These are phyloP conservation scores for Colletotrichum sp. DNA, from an alignment of 2,329 filamentous ascomycete genomes.

Conservation along the genomic window DNA sequence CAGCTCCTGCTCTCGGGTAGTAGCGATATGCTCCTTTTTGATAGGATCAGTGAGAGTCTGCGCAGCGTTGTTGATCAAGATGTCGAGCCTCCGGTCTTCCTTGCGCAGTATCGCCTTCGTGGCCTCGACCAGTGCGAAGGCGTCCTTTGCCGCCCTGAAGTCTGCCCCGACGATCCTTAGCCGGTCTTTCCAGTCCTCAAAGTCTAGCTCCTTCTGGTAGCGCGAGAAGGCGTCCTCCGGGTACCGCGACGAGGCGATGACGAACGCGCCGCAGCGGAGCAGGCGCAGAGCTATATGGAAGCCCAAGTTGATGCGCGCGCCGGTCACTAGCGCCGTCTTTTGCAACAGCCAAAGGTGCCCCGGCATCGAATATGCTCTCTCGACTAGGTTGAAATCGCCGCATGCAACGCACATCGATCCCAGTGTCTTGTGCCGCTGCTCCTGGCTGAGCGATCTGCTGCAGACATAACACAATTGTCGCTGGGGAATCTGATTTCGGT, in stretches of 20 bases:
- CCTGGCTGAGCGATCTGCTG: neutral
- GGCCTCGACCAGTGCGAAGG: neutral
- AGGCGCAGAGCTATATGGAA: slow-evolving; percentile 35
- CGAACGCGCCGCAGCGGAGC: slow-evolving; percentile 36
- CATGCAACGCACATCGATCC: slow-evolving; percentile 35
- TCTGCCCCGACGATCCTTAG: neutral
- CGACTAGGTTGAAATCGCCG: slow-evolving; percentile 37
- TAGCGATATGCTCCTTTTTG: slow-evolving; percentile 33
- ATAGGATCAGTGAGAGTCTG: slow-evolving; percentile 40
- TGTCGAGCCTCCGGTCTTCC: slow-evolving; percentile 26
- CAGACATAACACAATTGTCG: neutral
- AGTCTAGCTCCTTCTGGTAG: neutral
- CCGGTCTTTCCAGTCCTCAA: neutral
- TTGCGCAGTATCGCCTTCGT: slow-evolving; percentile 14
- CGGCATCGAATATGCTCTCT: slow-evolving; percentile 23
- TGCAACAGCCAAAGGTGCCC: no score
- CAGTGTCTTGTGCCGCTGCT: slow-evolving; percentile 22
- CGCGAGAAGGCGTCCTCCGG: neutral
- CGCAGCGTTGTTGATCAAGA: slow-evolving; percentile 43
- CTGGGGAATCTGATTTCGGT: neutral
- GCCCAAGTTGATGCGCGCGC: slow-evolving; percentile 32
- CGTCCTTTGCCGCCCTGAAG: neutral
- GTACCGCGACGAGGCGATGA: slow-evolving; percentile 28
- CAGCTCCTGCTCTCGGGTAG: neutral
- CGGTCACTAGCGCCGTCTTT: no score